Conservation (phyloP, 2,329 filamentous ascomycete species). For the Aspergillus terreus region DNA sequence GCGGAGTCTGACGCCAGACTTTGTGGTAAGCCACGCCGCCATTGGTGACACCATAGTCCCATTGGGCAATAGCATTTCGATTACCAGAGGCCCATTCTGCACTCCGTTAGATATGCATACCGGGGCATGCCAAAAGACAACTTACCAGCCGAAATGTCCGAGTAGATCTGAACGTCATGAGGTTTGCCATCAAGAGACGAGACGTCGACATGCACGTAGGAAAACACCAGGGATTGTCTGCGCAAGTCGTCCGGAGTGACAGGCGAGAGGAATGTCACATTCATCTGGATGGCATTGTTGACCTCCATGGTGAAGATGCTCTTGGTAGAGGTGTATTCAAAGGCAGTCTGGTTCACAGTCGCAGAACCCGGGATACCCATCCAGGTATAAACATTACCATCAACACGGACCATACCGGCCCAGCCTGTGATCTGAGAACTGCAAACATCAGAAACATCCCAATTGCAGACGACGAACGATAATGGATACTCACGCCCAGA, state of each 20-base stretch:
- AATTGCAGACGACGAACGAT: neutral
- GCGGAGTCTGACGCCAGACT: constrained; percentile 45
- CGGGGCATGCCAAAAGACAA: neutral
- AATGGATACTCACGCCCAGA: constrained; percentile 58
- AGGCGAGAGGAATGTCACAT: constrained; percentile 67
- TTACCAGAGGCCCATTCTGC: constrained; percentile 71
- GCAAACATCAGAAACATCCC: constrained; percentile 12
- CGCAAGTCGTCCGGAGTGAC: constrained; percentile 63
- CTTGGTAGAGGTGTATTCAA: constrained; percentile 68
- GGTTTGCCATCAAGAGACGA: constrained; percentile 57
- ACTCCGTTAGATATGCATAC: neutral
- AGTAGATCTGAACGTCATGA: constrained; percentile 67
- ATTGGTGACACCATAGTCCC: constrained; percentile 54
- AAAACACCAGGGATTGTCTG: constrained; percentile 66
- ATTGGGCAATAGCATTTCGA: constrained; percentile 52
- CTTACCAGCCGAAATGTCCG: constrained; percentile 67
- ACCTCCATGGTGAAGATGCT: constrained; percentile 68
- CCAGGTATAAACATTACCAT: constrained; percentile 63
- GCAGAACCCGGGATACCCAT: constrained; percentile 56
- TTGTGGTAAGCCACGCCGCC: constrained; percentile 61
- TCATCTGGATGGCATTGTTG: constrained; percentile 59
- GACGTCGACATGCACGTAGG: constrained; percentile 65
- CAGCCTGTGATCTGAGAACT: constrained; percentile 60
- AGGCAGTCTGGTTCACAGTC: constrained; percentile 55
- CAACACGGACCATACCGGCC: constrained; percentile 67